Conservation (phyloP, 768 basidiomycete genomes). For the Auriscalpium microsporum region DNA sequence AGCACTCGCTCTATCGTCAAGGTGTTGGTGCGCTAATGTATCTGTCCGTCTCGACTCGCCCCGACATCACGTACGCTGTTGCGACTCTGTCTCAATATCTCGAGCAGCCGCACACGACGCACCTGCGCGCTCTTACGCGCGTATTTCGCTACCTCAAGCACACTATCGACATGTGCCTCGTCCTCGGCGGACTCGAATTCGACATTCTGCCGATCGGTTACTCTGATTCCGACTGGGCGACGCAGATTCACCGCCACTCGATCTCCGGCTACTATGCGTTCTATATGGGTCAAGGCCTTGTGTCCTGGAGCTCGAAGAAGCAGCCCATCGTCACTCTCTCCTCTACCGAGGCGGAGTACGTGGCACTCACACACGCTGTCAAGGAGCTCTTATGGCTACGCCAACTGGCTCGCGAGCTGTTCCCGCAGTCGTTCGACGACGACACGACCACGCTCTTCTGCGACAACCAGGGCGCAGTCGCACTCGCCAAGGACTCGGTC, state of each 20-base stretch:
- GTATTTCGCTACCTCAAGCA: background rate
- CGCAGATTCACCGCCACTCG: background rate
- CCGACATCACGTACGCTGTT: constrained; percentile 27
- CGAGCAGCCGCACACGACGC: background rate
- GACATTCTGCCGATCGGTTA: background rate
- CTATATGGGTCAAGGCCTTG: background rate
- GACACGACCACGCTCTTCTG: constrained; percentile 18
- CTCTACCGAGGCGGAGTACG: background rate
- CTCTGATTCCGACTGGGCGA: background rate
- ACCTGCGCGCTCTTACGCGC: background rate
- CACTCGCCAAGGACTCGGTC: constrained; percentile 20
- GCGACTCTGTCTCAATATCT: background rate
- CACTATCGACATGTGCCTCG: background rate
- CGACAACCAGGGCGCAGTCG: constrained; percentile 31
- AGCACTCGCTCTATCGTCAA: constrained; percentile 20
- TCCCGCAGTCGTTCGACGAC: background rate
- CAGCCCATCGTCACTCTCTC: background rate
- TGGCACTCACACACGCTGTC: background rate
- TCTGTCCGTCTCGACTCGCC: constrained; percentile 22
- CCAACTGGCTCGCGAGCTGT: background rate
- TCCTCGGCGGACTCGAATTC: background rate
- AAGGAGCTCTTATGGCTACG: background rate
- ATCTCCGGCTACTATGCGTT: background rate
- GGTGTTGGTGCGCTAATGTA: constrained; percentile 28
- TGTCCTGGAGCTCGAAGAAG: background rate